A percentile compares a stretch with the other conserved stretches of the same genome.
Conservation (phyloP, 495 filamentous ascomycete genomes). For the Saxispiralis lemnorum region DNA sequence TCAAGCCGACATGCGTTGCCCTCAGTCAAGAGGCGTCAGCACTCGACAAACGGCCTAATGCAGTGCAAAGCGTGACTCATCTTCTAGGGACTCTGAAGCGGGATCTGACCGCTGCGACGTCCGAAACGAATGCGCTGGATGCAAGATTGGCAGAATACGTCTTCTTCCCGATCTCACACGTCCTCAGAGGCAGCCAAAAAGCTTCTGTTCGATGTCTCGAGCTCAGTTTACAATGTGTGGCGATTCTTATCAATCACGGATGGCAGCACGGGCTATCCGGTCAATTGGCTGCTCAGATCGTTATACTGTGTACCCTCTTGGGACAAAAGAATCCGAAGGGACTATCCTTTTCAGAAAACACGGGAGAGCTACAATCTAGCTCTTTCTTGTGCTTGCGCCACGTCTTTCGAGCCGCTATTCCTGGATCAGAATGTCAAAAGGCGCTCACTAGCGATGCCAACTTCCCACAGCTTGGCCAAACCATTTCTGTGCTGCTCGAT, state of each 20-base stretch:
- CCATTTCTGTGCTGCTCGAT: slow-evolving; percentile 64
- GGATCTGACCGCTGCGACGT: neutral
- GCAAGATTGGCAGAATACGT: slow-evolving; percentile 78
- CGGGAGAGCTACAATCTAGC: slow-evolving; percentile 22
- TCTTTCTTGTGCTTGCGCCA: slow-evolving; percentile 39
- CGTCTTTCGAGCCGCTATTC: slow-evolving; percentile 30
- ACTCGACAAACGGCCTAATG: slow-evolving; percentile 35
- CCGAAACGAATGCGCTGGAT: slow-evolving; percentile 41
- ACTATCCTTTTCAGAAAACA: slow-evolving; percentile 15
- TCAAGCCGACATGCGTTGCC: slow-evolving; percentile 61
- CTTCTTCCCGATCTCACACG: slow-evolving; percentile 80
- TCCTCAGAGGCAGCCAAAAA: slow-evolving; percentile 58
- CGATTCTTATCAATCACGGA: slow-evolving; percentile 52
- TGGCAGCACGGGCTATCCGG: slow-evolving; percentile 53
- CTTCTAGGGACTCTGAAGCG: slow-evolving; percentile 27
- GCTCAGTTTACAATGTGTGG: slow-evolving; percentile 51
- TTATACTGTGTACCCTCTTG: slow-evolving; percentile 68
- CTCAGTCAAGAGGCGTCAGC: slow-evolving; percentile 52
- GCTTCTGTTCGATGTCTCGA: slow-evolving; percentile 60
- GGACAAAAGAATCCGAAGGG: slow-evolving; percentile 42
- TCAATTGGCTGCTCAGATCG: slow-evolving; percentile 61
- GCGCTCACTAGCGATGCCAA: slow-evolving; percentile 36
- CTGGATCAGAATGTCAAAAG: slow-evolving; percentile 19
- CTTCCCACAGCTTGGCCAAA: slow-evolving; percentile 70
- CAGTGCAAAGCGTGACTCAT: slow-evolving; percentile 33